Evolutionary conservation across 148 eudicot genomes (phyloP).

Genomic region (Pharnaceum exiguum): DNA sequence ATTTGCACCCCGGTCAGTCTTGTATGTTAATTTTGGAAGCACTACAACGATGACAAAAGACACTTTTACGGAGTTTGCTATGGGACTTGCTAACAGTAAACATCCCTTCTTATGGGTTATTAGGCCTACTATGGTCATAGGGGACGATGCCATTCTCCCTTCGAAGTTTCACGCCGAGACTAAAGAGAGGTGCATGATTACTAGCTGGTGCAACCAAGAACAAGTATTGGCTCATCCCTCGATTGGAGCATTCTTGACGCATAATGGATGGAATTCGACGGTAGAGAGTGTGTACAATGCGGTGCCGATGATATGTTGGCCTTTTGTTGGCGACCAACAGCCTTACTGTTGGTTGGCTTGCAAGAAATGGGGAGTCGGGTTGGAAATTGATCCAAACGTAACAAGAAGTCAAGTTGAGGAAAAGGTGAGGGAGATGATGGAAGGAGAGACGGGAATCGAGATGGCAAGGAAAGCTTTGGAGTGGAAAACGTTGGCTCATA

Average conservation of each 20-base stretch:
- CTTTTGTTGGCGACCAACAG: conserved; percentile 13
- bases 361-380: conserved; percentile 5
- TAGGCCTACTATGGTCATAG: background rate
- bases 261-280: conserved; percentile 21
- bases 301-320: conserved; percentile 19
- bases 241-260: conserved; percentile 1
- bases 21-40: conserved; percentile 21
- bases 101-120: conserved; percentile 11
- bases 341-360: conserved; percentile 14
- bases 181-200: conserved; percentile 1
- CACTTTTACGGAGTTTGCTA: conserved; percentile 11
- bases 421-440: conserved; percentile 10
- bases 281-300: conserved; percentile 10
- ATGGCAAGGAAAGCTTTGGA: conserved; percentile 8
- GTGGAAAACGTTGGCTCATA: conserved; percentile 5
- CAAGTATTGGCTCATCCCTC: conserved; percentile 8
- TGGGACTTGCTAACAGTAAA: conserved; percentile 22
- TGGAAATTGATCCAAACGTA: conserved; percentile 7
- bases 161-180: background rate
- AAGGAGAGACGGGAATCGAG: conserved; percentile 6
- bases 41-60: background rate
- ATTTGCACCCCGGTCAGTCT: background rate
- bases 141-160: background rate
- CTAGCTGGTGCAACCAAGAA: conserved; percentile 17
- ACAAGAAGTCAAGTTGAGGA: conserved; percentile 4